Evolutionary conservation across 164 flowering plant species (phyloP).

Genomic region (Berberis thunbergii): DNA sequence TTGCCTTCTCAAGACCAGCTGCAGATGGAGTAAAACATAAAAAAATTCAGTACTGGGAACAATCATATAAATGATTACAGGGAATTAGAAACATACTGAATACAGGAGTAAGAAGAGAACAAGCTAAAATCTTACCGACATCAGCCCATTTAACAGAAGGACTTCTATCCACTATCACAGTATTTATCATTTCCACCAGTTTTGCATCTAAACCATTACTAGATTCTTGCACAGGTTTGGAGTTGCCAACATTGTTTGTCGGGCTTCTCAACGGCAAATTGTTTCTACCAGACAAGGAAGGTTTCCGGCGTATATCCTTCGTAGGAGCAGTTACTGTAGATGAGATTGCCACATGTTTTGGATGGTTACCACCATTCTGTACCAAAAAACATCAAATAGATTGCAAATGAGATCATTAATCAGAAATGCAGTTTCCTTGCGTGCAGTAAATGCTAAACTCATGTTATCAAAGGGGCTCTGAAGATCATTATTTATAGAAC

Average conservation of each 20-base stretch:
- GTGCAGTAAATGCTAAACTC: background rate
- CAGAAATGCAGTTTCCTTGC: background rate
- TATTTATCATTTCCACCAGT: slow-evolving; percentile 86
- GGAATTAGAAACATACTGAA: background rate
- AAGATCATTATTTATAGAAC: too few species aligned
- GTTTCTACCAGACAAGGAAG: slow-evolving; percentile 19
- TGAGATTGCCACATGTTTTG: slow-evolving; percentile 26
- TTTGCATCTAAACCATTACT: slow-evolving; percentile 50
- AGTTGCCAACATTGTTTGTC: slow-evolving; percentile 19
- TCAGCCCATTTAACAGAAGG: slow-evolving; percentile 98
- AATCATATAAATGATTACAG: background rate
- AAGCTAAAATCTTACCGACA: slow-evolving; percentile 52
- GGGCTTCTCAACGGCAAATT: slow-evolving; percentile 20
- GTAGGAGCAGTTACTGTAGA: slow-evolving; percentile 22
- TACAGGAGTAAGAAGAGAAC: background rate
- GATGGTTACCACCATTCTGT: slow-evolving; percentile 25
- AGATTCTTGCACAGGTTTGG: slow-evolving; percentile 41
- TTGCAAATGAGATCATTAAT: background rate
- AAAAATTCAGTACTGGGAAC: background rate
- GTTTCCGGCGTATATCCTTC: slow-evolving; percentile 20
- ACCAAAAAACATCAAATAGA: slow-evolving; percentile 17
- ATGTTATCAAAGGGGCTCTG: too few species aligned
- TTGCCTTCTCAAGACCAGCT: slow-evolving; percentile 98
- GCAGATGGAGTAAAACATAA: slow-evolving; percentile 9
- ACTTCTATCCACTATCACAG: slow-evolving; percentile 81